These are phyloP conservation scores for Acacia pycnantha DNA, from an alignment of 331 rosid species.

Conservation along the genomic window DNA sequence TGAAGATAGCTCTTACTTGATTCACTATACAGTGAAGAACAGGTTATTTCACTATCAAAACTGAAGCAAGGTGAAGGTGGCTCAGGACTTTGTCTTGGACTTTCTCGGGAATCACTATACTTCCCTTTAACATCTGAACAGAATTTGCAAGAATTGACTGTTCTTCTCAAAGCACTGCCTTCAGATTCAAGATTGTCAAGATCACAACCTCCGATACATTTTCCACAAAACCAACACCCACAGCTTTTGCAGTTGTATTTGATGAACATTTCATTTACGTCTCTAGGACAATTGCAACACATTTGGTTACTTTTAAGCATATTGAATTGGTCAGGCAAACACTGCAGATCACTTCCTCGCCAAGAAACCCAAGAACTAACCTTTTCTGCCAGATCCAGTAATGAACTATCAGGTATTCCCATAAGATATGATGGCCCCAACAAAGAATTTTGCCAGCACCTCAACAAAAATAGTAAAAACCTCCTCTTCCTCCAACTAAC, in stretches of 20 bases:
- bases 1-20: slow-evolving; percentile 51
- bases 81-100: slow-evolving; percentile 77
- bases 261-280: slow-evolving; percentile 31
- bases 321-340: slow-evolving; percentile 3
- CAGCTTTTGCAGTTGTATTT: slow-evolving; percentile 69
- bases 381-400: slow-evolving; percentile 66
- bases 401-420: slow-evolving; percentile 96
- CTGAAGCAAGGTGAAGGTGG: slow-evolving; percentile 65
- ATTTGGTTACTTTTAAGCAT: slow-evolving; percentile 33
- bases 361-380: slow-evolving; percentile 69
- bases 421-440: slow-evolving; percentile 54
- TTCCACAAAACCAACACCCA: slow-evolving; percentile 69
- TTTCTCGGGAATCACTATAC: slow-evolving; percentile 62
- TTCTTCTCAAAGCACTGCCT: slow-evolving; percentile 34
- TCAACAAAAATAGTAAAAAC: slow-evolving; percentile 22
- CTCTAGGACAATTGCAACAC: slow-evolving; percentile 68
- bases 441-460: slow-evolving; percentile 40
- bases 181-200: slow-evolving; percentile 36
- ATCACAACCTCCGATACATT: slow-evolving; percentile 58
- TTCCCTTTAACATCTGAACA: slow-evolving; percentile 51
- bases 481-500: slow-evolving; percentile 37
- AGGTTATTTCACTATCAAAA: slow-evolving; percentile 45
- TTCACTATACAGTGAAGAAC: slow-evolving; percentile 43
- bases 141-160: slow-evolving; percentile 48
- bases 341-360: slow-evolving; percentile 39